Evolutionary conservation across 768 basidiomycete species (phyloP), one percentile per base, ranked within the genome.

Genomic region (Trametes coccinea): DNA sequence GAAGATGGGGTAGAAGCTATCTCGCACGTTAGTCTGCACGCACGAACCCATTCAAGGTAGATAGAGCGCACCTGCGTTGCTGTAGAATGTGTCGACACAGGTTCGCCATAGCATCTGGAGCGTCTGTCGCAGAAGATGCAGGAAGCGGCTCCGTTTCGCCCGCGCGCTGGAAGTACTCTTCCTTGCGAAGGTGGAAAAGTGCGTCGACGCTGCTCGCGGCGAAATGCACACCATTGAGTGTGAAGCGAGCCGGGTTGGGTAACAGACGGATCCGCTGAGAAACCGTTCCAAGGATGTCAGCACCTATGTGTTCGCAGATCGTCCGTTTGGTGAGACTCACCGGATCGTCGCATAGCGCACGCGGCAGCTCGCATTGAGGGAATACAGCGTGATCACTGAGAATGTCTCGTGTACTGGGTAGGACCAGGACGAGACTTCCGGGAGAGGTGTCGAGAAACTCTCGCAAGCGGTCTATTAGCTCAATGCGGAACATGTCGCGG

Each of bases 1-100:
- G 74, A 98, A 98, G 43, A 97, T 75, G 0, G 97, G 97, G 72
- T 98, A 99, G 77, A 97, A 97, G 68, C 94, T 98, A 70, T 17
- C 22, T 16, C 11, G 17, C 1, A 29, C 14, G 6, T 47, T 31
- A n/a, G 7, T 14, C 17, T n/a, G 4, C 29, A 22, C 43, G 14
- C 29, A 22, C 8, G 47, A 27, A 4, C 9, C 47, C 29, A 22
- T 22, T 22, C 4, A 30, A 51, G 10, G 43, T 17, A 29, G 37
- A 69, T 22, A 22, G 22, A 22, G 22, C 76, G 41, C 61, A 93
- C 95, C 88, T 93, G 72, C 93, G 81, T 67, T 99, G 97, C 56
- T 93, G 84, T 37, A 98, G 75, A 9, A 99, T 67, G 69, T 93
- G 89, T 22, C 93, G 80, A 63, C 89, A 89, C 7, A 90, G 74